Evolutionary conservation across 805 yeast species (phyloP).

Genomic region (Wickerhamomyces rabaulensis): DNA sequence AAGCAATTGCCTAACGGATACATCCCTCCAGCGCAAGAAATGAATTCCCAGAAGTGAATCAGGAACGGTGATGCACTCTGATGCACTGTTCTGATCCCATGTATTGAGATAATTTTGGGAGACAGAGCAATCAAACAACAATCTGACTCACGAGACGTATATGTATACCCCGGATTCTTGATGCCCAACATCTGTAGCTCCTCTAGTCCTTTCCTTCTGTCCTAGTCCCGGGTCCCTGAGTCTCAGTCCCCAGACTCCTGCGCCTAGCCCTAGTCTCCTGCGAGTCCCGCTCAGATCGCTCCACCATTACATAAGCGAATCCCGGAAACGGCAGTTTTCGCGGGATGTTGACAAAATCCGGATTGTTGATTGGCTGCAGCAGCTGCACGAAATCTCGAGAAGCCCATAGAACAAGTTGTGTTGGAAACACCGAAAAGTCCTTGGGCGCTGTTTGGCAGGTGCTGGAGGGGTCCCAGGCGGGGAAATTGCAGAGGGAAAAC

Average conservation of each 20-base stretch:
- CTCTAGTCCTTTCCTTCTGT: no score
- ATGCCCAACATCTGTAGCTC: no score
- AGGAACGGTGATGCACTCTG: no score
- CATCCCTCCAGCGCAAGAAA: no score
- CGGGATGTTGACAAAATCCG: slow-evolving; percentile 11
- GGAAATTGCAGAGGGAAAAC: background rate
- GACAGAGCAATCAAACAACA: no score
- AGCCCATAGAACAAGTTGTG: background rate
- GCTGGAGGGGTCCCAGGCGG: background rate
- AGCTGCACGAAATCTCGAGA: background rate
- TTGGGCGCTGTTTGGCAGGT: background rate
- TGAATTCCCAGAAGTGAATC: no score
- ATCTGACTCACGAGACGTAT: no score
- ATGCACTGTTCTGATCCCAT: no score
- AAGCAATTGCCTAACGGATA: no score
- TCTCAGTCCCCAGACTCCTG: background rate
- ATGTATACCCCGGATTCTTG: no score
- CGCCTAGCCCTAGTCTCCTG: no score
- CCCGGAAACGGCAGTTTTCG: background rate
- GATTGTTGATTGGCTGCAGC: slow-evolving; percentile 11
- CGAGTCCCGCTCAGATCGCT: background rate
- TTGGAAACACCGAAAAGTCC: slow-evolving; percentile 8
- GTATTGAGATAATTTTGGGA: no score
- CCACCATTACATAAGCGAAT: background rate
- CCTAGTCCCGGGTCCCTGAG: background rate